A percentile compares a stretch with the other conserved stretches of the same genome.
Evolutionary conservation across 2,329 filamentous ascomycete species (phyloP).

Genomic region (Thielaviopsis ethacetica): DNA sequence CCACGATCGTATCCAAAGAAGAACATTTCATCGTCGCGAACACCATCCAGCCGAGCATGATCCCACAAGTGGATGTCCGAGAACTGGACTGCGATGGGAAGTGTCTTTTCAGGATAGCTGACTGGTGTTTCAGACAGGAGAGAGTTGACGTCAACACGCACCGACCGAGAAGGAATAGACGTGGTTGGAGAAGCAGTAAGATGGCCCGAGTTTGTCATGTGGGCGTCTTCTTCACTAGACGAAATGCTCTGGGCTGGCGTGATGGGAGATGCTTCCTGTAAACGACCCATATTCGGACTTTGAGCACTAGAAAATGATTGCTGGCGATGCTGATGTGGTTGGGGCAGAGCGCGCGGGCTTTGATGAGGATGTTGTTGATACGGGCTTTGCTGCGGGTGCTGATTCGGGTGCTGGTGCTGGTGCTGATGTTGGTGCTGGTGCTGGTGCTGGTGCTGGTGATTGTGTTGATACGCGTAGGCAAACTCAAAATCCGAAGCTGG

Average conservation of each 20-base stretch:
- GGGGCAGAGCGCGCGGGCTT: not conserved
- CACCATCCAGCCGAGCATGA: not conserved
- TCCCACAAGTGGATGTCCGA: constrained; percentile 5
- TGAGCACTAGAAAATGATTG: constrained; percentile 4
- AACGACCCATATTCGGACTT: not conserved
- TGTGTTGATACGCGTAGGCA: not conserved
- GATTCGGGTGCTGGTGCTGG: not conserved
- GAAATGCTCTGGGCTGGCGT: constrained; percentile 25
- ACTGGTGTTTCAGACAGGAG: constrained; percentile 36
- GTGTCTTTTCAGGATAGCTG: constrained; percentile 3
- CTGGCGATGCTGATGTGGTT: not conserved
- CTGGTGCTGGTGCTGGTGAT: not conserved
- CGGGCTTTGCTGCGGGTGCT: not conserved
- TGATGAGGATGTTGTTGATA: not conserved
- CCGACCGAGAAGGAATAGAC: constrained; percentile 15
- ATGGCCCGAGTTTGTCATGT: constrained; percentile 12
- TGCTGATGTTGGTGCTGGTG: not conserved
- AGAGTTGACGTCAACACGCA: constrained; percentile 46
- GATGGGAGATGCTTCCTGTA: constrained; percentile 19
- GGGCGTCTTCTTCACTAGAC: constrained; percentile 23
- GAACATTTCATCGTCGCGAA: constrained; percentile 21
- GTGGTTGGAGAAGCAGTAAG: constrained; percentile 11
- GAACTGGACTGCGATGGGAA: constrained; percentile 3
- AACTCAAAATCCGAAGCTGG: not conserved
- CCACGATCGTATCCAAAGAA: constrained; percentile 60